Evolutionary conservation across 305 asterid species (phyloP), one percentile per base, ranked within the genome.

Genomic region (Coffea humblotiana): DNA sequence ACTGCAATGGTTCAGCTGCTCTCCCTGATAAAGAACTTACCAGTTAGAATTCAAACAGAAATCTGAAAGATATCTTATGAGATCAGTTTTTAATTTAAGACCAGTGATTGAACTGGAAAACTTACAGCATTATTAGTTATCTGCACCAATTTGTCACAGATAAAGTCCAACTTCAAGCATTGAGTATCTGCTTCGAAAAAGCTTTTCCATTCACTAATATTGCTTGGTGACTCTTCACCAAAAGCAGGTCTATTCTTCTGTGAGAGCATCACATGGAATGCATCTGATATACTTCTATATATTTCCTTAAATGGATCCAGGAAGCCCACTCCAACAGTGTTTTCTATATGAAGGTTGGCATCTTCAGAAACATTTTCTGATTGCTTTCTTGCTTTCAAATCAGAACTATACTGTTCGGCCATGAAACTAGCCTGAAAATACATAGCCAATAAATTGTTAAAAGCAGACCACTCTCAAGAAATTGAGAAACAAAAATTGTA

Each of bases 61-160:
- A 83, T 52, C 74, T 63, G 66, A 77, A 60, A 83, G 73, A 76
- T 23, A 63, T 64, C 63, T 75, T 43, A 29, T 56, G 43, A 76
- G 72, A 61, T 9, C 23, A 61, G 11, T 37, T 37, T 37, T 75
- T 43, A 32, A 61, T 25, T 61, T 77, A 71, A 67, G 32, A 64
- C 29, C 83, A 37, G 48, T 52, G 25, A 35, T 45, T 70, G 77
- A 32, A 71, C 68, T 37, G 74, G 72, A 58, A 74, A 76, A 88
- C 98, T 86, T 87, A 96, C 99, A 77, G 90, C 95, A 76, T 79
- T 86, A 77, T 80, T 83, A 82, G 84, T 83, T 52, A 90, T 88
- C 83, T 78, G 83, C 74, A 85, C 66, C 37, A 94, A 86, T 84
- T 83, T 88, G 66, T 87, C 91, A 69, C 87, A 78, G 75, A 96